Percentiles rank a stretch among this genome's conserved stretches.
phyloP scores from a whole-genome alignment of 495 filamentous ascomycete species.

The Aspergillus wentii region DNA sequence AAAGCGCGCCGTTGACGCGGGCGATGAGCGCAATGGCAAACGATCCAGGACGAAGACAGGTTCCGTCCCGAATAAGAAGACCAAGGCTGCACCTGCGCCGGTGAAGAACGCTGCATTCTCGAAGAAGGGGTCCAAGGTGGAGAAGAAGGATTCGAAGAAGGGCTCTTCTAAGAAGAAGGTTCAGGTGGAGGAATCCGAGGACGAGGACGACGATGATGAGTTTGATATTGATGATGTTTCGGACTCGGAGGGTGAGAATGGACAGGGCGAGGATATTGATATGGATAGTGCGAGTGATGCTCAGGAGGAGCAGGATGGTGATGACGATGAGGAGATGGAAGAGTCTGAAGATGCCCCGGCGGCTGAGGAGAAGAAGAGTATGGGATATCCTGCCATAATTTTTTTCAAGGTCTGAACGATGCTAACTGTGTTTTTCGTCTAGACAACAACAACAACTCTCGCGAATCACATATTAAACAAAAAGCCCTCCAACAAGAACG shows the following conservation, averaged over 20 bases:
- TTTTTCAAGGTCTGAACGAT: not conserved
- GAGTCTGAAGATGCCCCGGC: slow-evolving; percentile 11
- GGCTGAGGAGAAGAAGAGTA: slow-evolving; percentile 25
- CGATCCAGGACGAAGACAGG: slow-evolving; percentile 39
- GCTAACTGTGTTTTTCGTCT: slow-evolving; percentile 9
- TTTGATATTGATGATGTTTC: slow-evolving; percentile 41
- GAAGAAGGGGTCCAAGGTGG: no score
- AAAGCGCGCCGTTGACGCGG: slow-evolving; percentile 37
- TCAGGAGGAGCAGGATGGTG: slow-evolving; percentile 20
- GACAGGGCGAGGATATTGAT: slow-evolving; percentile 31
- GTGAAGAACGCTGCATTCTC: slow-evolving; percentile 27
- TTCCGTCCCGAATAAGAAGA: slow-evolving; percentile 29
- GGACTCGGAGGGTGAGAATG: slow-evolving; percentile 34
- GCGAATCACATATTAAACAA: slow-evolving; percentile 88
- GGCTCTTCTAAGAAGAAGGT: slow-evolving; percentile 23
- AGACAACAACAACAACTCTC: slow-evolving; percentile 44
- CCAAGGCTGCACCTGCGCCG: slow-evolving; percentile 20
- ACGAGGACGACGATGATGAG: slow-evolving; percentile 33
- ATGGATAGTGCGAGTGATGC: slow-evolving; percentile 30
- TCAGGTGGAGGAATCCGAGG: slow-evolving; percentile 27
- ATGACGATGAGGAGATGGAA: slow-evolving; percentile 20
- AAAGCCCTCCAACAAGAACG: slow-evolving; percentile 82
- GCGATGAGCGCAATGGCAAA: slow-evolving; percentile 45
- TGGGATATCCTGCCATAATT: slow-evolving; percentile 12
- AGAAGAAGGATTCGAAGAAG: slow-evolving; percentile 26